Base-by-base conservation (phyloP, 1,284 basidiomycete species). In the Apiotrichum veenhuisii region DNA sequence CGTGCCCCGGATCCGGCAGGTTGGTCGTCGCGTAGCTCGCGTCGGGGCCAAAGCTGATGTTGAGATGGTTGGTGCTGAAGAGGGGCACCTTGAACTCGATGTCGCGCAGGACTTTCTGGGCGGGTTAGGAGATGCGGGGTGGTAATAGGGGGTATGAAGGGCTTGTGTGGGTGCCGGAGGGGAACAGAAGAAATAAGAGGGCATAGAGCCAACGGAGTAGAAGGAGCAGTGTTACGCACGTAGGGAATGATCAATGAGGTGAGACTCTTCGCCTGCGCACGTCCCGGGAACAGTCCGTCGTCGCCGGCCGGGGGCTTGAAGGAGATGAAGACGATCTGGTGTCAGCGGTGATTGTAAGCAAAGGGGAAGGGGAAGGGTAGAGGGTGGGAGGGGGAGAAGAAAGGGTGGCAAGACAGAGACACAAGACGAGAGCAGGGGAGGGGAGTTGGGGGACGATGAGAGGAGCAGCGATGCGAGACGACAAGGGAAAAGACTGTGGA, bases 1-100 rank as follows among this genome's bases (percentile, higher is more conserved):
- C 71, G 27, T 61, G 48, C 0, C 71, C 72, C 25, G 69, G 69
- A 34, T 65, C 54, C 1, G 74, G 74, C 2, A 76, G 62, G 45
- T 47, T 49, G 27, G 54, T 43, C 15, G 20, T 12, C 12, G 22
- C 30, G 15, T 60, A 52, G 15, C 49, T 36, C 7, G 61, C 56
- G 40, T 69, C 65, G 11, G 72, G 73, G 0, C 66, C 49, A 62
- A 76, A 74, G 10, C 55, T 54, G 55, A 74, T 40, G 23, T 65
- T 34, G 12, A 74, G 49, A 60, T 73, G 52, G 62, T 76, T 76
- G 30, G 69, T 45, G 22, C 62, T 61, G 57, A 76, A 72, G 25
- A 67, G 61, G 18, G 74, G 74, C 12, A 74, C 65, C 30, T 73
- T 64, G 67, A 73, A 76, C 14, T 54, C 38, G 25, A 43, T 57